Evolutionary conservation across 495 filamentous ascomycete genomes (phyloP).

Genomic region (Aspergillus mulundensis): DNA sequence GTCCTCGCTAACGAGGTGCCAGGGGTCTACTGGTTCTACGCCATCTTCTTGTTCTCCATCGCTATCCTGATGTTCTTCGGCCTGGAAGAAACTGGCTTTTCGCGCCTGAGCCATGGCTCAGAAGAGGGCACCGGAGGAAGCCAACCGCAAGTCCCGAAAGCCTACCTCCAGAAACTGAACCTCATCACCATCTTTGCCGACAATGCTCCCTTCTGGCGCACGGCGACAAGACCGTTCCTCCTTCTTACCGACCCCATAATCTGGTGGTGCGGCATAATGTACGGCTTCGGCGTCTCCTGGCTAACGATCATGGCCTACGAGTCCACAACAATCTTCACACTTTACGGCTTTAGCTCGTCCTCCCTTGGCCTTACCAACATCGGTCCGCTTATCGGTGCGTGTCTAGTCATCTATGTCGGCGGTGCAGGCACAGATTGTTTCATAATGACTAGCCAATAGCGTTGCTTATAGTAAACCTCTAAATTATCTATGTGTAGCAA

Average conservation of each 20-base stretch:
- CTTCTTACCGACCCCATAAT: not conserved
- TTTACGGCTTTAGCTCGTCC: not conserved
- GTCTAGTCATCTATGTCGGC: not conserved
- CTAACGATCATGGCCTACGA: not conserved
- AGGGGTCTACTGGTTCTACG: constrained; percentile 1
- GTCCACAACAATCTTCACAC: not conserved
- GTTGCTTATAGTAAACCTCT: too few relatives aligned
- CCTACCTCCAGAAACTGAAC: too few relatives aligned
- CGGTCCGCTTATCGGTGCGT: not conserved
- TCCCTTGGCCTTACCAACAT: not conserved
- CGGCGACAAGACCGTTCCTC: not conserved
- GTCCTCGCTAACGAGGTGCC: not conserved
- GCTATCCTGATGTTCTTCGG: not conserved
- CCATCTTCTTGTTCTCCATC: not conserved
- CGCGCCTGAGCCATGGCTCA: not conserved
- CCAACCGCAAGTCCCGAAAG: too few relatives aligned
- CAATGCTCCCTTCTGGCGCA: not conserved
- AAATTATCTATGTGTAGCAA: too few relatives aligned
- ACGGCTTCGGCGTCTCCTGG: not conserved
- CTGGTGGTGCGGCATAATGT: not conserved
- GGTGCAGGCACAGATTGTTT: not conserved
- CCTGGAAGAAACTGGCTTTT: not conserved
- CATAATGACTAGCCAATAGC: too few relatives aligned
- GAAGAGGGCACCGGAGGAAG: too few relatives aligned
- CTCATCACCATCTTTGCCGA: too few relatives aligned